Evolutionary conservation across 164 flowering plant genomes (phyloP), one percentile per base, ranked within the genome.

Genomic region (Dillenia turbinata): DNA sequence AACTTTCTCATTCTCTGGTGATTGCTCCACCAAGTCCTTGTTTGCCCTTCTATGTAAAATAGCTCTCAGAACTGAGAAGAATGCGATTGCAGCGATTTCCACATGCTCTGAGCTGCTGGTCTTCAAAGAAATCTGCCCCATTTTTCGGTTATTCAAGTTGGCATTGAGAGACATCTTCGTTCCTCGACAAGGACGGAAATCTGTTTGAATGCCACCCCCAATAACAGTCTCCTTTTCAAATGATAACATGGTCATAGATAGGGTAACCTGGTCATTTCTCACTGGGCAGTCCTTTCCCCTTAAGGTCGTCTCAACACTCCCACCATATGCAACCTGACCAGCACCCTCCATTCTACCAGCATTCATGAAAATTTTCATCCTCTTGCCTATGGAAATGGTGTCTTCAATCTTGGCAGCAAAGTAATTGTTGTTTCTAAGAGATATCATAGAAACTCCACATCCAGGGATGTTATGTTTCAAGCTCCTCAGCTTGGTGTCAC

Each of bases 261-360:
- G 49, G 58, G 80, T 81, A 17, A 74, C 57, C 63, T 62, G 71
- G 17, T 91, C 99, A 67, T 81, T 79, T 62, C 89, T 85, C 68
- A 90, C 89, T 22, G 97, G 99, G 75, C 78, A 87, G 63, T 90
- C 96, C 63, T 67, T 77, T 47, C 97, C 97, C 73, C 83, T 84
- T 12, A 95, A 45, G 8, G 74, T 81, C 26, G 89, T 82, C 74
- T 80, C 92, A 44, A 92, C 16, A 63, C 83, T 79, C 51, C 97
- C 97, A 55, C 97, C 97, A 74, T 77, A 83, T 12, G 97, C 97
- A 46, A 63, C 85, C 67, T 85, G 81, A 57, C 76, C 94, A 40
- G 47, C 65, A 50, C 89, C 86, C 45, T 63, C 78, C 69, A 90
- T 77, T 53, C 79, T 72, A 52, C 96, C 99, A 46, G 72, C 87